Evolutionary conservation across 257 asterid genomes (phyloP), one percentile per base, ranked within the genome.

Genomic region (Echites panduratus): DNA sequence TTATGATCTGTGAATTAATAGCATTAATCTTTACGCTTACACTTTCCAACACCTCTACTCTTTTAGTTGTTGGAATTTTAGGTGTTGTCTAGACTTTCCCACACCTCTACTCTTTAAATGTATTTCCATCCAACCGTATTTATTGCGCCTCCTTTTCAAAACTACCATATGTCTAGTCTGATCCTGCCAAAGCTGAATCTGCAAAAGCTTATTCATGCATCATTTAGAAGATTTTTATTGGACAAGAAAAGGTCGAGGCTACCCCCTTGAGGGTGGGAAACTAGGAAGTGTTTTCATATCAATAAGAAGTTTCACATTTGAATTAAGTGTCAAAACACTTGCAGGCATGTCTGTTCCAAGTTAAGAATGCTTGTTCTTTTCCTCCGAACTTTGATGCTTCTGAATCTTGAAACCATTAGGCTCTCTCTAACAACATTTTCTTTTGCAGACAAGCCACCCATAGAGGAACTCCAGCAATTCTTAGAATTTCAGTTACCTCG

Each of bases 401-500:
- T 65, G 57, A 52, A 58, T n/a, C 40, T 45, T 44, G 38, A 70
- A 71, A 64, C 40, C 32, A 35, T 19, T 43, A 2, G 5, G 41
- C 56, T 59, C 50, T 73, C 38, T 70, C 79, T 85, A 70, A 78
- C 75, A 41, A 11, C 54, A 26, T 72, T 24, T 47, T 27, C 26
- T 66, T 69, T 32, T 79, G 83, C 90, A 94, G 99, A 89, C 82
- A 94, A 91, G 76, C 99, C 99, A 6, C 95, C 96, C 10, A 81
- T 85, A 66, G 99, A 94, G 86, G 97, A 94, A 75, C 95, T 94
- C 68, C 72, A 84, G 27, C 97, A 94, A 73, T 94, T 94, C 78
- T 82, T 94, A 40, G 99, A 91, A 77, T 89, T 91, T 76, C 97
- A 91, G 71, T 70, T 91, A 83, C 96, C 96, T 68, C 89, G 97